Evolutionary conservation across 257 asterid genomes (phyloP), one percentile per base, ranked within the genome.

Genomic region (Rehmannia glutinosa): DNA sequence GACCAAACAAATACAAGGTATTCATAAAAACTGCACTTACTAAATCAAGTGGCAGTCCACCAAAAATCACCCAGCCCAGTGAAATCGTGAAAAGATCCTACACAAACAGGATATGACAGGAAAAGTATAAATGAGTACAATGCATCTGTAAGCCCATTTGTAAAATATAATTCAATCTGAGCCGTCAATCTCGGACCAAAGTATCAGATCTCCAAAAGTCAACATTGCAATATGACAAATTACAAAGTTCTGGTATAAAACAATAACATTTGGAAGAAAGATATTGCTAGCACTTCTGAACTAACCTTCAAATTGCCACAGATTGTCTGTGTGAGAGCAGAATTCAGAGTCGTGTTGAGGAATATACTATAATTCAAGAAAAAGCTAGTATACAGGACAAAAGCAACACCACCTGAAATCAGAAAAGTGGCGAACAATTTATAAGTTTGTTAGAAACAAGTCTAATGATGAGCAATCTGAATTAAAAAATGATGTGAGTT

Each of bases 261-360:
- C 8, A 13, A 36, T 16, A 49, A 27, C 24, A 66, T 17, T 16
- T 28, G 8, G 62, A 60, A 35, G 61, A 20, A 45, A 67, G 38
- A 33, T 11, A 27, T 45, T 17, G 5, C 7, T 6, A 2, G 24
- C 5, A 27, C 16, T 54, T 50, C 59, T 53, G 10, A 47, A 78
- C 87, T 19, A 73, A 90, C 98, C 98, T 93, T 93, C 81, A 93
- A 66, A 79, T 93, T 93, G 49, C 97, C 96, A 41, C 98, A 93
- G 68, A 93, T 86, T 51, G 98, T 88, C 89, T 93, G 97, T 7
- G 97, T 87, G 74, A 92, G 83, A 1, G 98, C 97, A 30, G 98
- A 93, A 70, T 93, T 93, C 51, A 90, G 88, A 70, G 97, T 87
- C 1, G 98, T 90, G 80, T 93, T 93, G 70, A 90, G 90, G 80